phyloP scores from a whole-genome alignment of 2,329 filamentous ascomycete genomes.

The Hymenoscyphus albidus region DNA sequence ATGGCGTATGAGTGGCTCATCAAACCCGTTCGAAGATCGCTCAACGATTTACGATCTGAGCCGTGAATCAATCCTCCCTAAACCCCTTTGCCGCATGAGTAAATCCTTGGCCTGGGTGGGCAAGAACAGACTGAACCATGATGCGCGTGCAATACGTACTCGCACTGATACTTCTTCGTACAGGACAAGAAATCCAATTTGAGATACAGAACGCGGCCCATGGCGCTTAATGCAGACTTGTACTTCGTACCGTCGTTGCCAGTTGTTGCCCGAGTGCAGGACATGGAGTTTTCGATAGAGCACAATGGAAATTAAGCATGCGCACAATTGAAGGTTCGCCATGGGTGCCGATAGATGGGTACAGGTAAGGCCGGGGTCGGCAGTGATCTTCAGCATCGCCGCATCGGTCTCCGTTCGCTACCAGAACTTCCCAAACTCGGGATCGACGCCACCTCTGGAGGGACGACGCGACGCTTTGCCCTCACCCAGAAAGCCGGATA shows the following conservation, averaged over 20 bases:
- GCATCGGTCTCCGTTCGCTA: conserved; percentile 21
- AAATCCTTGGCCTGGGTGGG: background rate
- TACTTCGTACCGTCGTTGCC: background rate
- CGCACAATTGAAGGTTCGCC: conserved; percentile 7
- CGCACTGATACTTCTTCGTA: background rate
- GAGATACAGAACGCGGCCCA: background rate
- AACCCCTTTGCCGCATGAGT: background rate
- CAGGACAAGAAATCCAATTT: background rate
- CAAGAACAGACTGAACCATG: background rate
- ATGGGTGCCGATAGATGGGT: conserved; percentile 10
- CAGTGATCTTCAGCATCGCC: conserved; percentile 24
- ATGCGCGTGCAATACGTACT: too few species aligned
- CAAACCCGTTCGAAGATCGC: background rate
- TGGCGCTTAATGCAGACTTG: conserved; percentile 3
- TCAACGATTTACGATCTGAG: conserved; percentile 1
- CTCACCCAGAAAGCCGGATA: conserved; percentile 26
- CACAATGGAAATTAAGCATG: conserved; percentile 15
- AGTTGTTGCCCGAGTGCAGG: background rate
- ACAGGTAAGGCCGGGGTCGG: background rate
- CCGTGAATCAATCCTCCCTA: background rate
- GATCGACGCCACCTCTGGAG: conserved; percentile 22
- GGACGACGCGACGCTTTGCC: conserved; percentile 14
- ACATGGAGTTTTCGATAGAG: background rate
- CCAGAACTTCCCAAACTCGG: conserved; percentile 14
- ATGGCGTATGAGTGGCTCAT: background rate